These are phyloP conservation scores for Gossypium mustelinum DNA, from an alignment of 345 rosid species.

Conservation along the genomic window DNA sequence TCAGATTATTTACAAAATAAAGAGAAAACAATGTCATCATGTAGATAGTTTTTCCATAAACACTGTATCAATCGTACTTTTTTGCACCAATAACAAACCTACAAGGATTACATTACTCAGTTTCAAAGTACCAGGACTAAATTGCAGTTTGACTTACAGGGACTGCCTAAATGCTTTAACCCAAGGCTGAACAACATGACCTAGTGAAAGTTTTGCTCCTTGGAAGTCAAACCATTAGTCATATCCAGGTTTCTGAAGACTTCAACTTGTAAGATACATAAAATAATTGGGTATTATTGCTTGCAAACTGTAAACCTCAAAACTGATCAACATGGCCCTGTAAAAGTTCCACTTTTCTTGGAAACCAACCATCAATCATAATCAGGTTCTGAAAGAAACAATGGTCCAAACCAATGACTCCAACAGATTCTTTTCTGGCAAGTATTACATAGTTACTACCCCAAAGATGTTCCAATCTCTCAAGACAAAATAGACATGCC, in stretches of 20 bases:
- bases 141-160: not conserved
- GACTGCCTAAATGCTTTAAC: not conserved
- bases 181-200: not conserved
- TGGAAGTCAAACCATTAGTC: not conserved
- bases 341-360: not conserved
- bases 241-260: not conserved
- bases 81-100: not conserved
- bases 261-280: not conserved
- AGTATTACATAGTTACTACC: not conserved
- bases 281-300: not conserved
- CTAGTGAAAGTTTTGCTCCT: too few species aligned
- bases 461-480: not conserved
- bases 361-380: not conserved
- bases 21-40: not conserved
- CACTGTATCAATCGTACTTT: not conserved
- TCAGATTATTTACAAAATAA: not conserved
- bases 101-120: not conserved
- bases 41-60: not conserved
- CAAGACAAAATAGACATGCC: not conserved
- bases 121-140: not conserved
- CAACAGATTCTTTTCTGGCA: not conserved
- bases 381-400: not conserved
- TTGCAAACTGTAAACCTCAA: constrained; percentile 3
- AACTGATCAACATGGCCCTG: not conserved
- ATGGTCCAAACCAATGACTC: not conserved